phyloP scores from a whole-genome alignment of 768 basidiomycete species.

The Phaeotremella fagi region DNA sequence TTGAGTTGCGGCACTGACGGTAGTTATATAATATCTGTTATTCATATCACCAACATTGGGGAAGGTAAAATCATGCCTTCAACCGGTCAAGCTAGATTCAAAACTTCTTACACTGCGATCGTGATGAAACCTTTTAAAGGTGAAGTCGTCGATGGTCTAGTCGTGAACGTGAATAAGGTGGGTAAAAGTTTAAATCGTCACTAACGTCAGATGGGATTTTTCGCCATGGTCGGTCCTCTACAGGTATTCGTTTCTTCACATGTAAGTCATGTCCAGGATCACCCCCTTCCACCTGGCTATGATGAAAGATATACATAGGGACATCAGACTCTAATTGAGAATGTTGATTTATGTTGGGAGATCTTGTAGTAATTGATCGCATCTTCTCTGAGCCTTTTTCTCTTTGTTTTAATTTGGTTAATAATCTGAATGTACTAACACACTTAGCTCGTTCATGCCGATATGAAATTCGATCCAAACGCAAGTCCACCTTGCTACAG shows the following conservation, averaged over 20 bases:
- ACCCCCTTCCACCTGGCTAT: constrained; percentile 10
- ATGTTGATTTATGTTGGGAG: constrained; percentile 49
- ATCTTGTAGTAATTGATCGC: constrained; percentile 51
- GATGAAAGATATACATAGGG: constrained; percentile 51
- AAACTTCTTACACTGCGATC: constrained; percentile 88
- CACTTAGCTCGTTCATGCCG: constrained; percentile 78
- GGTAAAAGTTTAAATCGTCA: constrained; percentile 29
- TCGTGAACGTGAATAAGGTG: constrained; percentile 93
- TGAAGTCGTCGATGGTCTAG: constrained; percentile 94
- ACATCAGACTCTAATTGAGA: constrained; percentile 46
- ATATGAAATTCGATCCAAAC: constrained; percentile 91
- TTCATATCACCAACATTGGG: constrained; percentile 73
- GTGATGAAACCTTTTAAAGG: constrained; percentile 99
- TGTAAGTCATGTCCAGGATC: constrained; percentile 53
- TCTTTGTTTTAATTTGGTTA: background rate
- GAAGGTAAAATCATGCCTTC: constrained; percentile 87
- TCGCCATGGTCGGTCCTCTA: constrained; percentile 90
- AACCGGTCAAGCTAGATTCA: constrained; percentile 92
- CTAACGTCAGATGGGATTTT: constrained; percentile 87
- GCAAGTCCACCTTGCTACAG: constrained; percentile 96
- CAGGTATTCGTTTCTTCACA: constrained; percentile 94
- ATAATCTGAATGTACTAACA: constrained; percentile 4
- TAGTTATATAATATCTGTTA: constrained; percentile 49
- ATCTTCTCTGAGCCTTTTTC: constrained; percentile 33
- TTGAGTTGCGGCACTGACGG: background rate